Evolutionary conservation across 305 asterid genomes (phyloP), one percentile per base, ranked within the genome.

Genomic region (Rubia peregrina): DNA sequence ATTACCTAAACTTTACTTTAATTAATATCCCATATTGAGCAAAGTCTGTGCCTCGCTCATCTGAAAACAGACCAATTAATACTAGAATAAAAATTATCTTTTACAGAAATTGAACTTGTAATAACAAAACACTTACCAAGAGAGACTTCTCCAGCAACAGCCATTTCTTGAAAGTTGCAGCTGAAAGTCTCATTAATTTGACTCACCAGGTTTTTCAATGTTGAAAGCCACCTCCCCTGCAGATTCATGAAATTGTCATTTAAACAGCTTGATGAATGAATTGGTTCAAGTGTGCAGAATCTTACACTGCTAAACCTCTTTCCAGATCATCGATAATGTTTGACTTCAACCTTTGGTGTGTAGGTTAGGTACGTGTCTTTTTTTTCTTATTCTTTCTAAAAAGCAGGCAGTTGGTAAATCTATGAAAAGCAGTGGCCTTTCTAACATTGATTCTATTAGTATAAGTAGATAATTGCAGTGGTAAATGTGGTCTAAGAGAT

Each of bases 71-170:
- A 43, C 64, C 44, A 67, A 72, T 71, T 59, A 79, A 71, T 74
- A 80, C 46, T 76, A 71, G 77, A 62, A 80, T 51, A n/a, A 71
- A 38, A 60, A 46, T 46, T 55, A 38, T 17, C 51, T 30, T 33
- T 33, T 33, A 33, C 65, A 42, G 68, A 65, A 59, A 81, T 74
- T 44, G 59, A 74, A 76, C 30, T 48, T 38, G 48, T 38, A 59
- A 55, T 62, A 74, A 71, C 38, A 61, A 26, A 76, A 68, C 22
- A 71, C 44, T 67, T 83, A 94, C 99, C 99, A 74, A 94, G 80
- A 69, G 92, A 86, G 61, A 94, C 99, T 81, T 91, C 97, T 77
- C 99, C 98, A 38, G 98, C 98, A 65, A 94, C 99, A 74, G 98
- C 99, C 99, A 94, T 94, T 84, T 94, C 98, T 87, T 87, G 92